Conservation (phyloP, 2,329 filamentous ascomycete species). For the Claviceps cyperi region DNA sequence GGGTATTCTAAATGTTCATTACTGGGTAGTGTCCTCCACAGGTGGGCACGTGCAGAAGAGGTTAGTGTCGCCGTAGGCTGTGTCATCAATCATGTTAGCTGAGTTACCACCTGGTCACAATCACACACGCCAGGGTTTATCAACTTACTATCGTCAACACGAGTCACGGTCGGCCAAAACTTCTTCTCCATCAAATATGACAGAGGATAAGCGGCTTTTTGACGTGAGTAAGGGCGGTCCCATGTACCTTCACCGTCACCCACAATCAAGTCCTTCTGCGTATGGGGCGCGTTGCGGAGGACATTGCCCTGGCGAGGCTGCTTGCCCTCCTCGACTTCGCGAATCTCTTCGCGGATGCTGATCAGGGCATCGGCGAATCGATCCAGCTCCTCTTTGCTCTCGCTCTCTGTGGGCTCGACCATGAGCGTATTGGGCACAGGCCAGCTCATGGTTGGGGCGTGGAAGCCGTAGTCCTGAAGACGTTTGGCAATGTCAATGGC, state of each 20-base stretch:
- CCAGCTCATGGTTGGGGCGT: conserved; percentile 95
- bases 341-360: conserved; percentile 73
- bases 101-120: background rate
- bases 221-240: conserved; percentile 67
- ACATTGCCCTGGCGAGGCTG: conserved; percentile 66
- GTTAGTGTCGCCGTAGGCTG: conserved; percentile 75
- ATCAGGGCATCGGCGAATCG: conserved; percentile 86
- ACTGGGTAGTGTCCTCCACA: conserved; percentile 45
- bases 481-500: conserved; percentile 94
- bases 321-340: conserved; percentile 65
- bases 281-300: conserved; percentile 80
- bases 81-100: conserved; percentile 19
- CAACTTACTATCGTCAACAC: conserved; percentile 71
- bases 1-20: background rate
- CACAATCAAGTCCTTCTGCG: conserved; percentile 61
- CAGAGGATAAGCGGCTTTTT: conserved; percentile 77
- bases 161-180: conserved; percentile 83
- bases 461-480: conserved; percentile 93
- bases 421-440: conserved; percentile 90
- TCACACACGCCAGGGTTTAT: background rate
- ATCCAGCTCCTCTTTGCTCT: conserved; percentile 84
- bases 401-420: conserved; percentile 94
- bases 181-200: conserved; percentile 83
- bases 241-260: conserved; percentile 45
- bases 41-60: conserved; percentile 91